Base-by-base conservation (phyloP, 75 land plant genomes). In the Larix kaempferi region DNA sequence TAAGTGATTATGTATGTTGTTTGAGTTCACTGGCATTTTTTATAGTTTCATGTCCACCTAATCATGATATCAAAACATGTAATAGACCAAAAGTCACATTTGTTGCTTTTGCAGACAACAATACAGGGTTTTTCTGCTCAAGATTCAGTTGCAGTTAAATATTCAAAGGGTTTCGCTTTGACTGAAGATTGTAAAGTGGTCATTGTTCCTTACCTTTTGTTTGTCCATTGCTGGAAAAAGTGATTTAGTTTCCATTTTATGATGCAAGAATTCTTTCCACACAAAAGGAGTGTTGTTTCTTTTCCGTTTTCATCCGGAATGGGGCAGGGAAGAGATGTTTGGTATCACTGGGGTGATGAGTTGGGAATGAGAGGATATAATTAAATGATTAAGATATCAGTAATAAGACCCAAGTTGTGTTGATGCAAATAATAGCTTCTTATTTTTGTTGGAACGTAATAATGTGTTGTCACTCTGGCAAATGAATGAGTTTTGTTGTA, bases 131-230 rank as follows among this genome's bases (percentile, higher is more conserved):
- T 21, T 27, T 52, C 52, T 21, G 56, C 25, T 72, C 74, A 72
- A 25, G 52, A 27, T 52, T 72, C 33, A n/a, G 37, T 12, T 41
- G 22, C 37, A 6, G 22, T 33, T 41, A 19, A 72, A 72, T 72
- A 72, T 72, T 72, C 74, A 1, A 41, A 22, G 56, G 52, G 44
- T 72, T 72, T 72, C 15, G 3, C 10, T 52, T 52, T 72, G 49
- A 72, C 52, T 19, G 21, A 72, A 19, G 74, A 72, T 35, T 72
- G 44, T 52, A 72, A 22, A 72, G 74, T 19, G 56, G 74, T 72
- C 3, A 41, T 11, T 44, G 49, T 44, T 44, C 49, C 49, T 44
- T 52, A 41, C n/a, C 23, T 62, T 61, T 62, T 72, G 49, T 72
- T 72, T 29, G 12, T 6, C n/a, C 74, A 72, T 11, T 41, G 27